A percentile compares a stretch with the other conserved stretches of the same genome.
These are phyloP conservation scores for Aspergillus sojae DNA, from an alignment of 2,329 filamentous ascomycete species.

Conservation along the genomic window DNA sequence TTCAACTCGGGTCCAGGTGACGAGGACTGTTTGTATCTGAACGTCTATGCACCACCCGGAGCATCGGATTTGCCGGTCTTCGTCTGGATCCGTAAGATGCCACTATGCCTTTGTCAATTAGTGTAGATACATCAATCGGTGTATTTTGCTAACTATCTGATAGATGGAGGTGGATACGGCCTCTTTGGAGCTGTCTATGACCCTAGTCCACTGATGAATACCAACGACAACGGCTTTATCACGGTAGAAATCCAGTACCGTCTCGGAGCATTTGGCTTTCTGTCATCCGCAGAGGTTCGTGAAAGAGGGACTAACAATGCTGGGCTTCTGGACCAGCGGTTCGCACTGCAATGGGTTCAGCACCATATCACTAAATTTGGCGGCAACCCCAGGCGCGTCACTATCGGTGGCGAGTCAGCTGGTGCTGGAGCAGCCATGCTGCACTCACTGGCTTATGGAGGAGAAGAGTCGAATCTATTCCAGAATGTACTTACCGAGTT, in stretches of 20 bases:
- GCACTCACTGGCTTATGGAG: neutral
- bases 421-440: constrained; percentile 1
- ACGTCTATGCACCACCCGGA: neutral
- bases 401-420: neutral
- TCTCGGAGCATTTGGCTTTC: constrained; percentile 4
- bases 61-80: neutral
- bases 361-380: neutral
- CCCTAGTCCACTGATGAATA: neutral
- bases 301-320: neutral
- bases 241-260: constrained; percentile 5
- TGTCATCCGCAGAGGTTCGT: neutral
- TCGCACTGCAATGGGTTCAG: constrained; percentile 1
- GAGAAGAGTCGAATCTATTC: neutral
- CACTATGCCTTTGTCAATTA: neutral
- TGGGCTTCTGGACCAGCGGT: neutral
- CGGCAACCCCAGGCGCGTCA: neutral
- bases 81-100: constrained; percentile 3
- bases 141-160: neutral
- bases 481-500: neutral
- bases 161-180: neutral
- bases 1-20: neutral
- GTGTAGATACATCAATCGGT: neutral
- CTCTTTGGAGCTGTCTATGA: neutral
- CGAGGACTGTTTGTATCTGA: constrained; percentile 6
- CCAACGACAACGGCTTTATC: neutral